Evolutionary conservation across 768 basidiomycete genomes (phyloP).

Genomic region (Calocera viscosa): DNA sequence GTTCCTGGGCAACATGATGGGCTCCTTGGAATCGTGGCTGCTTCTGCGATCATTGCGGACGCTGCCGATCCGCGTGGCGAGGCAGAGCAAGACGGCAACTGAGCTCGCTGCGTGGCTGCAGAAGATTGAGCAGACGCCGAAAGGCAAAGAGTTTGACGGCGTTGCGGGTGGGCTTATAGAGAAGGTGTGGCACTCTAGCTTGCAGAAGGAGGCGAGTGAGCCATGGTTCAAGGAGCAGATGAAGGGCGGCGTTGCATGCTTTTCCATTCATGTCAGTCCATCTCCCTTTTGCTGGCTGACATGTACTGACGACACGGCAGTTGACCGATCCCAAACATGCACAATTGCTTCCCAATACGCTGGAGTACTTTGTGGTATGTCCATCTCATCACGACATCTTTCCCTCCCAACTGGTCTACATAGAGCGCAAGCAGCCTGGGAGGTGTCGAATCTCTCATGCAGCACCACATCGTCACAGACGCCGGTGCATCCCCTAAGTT

Average conservation of each 20-base stretch:
- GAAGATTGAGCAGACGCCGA: conserved; percentile 29
- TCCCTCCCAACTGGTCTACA: not conserved
- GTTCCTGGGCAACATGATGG: conserved; percentile 54
- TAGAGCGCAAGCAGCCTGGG: conserved; percentile 78
- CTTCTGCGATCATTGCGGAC: conserved; percentile 74
- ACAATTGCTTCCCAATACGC: conserved; percentile 39
- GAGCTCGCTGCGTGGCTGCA: conserved; percentile 63
- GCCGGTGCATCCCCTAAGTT: conserved; percentile 51
- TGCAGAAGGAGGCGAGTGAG: conserved; percentile 45
- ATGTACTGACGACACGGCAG: not conserved
- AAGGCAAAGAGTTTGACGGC: conserved; percentile 49
- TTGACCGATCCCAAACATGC: conserved; percentile 19
- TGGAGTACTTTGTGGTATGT: conserved; percentile 63
- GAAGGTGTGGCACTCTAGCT: conserved; percentile 63
- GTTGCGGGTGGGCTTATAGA: conserved; percentile 54
- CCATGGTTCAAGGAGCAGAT: conserved; percentile 19
- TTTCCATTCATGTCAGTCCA: conserved; percentile 16
- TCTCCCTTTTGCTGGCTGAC: not conserved
- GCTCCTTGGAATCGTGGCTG: conserved; percentile 73
- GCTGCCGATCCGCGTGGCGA: conserved; percentile 63
- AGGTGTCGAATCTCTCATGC: conserved; percentile 72
- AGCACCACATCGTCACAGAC: conserved; percentile 55
- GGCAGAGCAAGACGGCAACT: conserved; percentile 63
- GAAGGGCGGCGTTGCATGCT: conserved; percentile 21
- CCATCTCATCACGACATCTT: not conserved